A percentile compares a stretch with the other conserved stretches of the same genome.
Conservation (phyloP, 805 yeast species). For the Teunomyces cretensis region DNA sequence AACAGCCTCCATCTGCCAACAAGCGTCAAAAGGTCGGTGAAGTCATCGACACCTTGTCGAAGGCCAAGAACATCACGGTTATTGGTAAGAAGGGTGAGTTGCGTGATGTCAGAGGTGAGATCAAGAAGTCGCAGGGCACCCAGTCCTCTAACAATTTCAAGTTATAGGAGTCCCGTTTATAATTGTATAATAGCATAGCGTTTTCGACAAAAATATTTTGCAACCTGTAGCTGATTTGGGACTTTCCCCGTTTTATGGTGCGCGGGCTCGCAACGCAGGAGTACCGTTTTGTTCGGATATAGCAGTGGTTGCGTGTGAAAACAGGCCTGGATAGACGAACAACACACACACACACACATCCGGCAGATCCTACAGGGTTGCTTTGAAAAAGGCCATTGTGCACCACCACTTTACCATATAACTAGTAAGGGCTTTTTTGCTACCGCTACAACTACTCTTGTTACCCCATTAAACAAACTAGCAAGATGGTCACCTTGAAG, state of each 20-base stretch:
- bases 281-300: too few relatives aligned
- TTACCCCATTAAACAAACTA: too few relatives aligned
- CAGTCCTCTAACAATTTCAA: conserved; percentile 29
- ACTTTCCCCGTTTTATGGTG: neutral
- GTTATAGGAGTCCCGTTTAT: conserved; percentile 14
- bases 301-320: too few relatives aligned
- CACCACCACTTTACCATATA: too few relatives aligned
- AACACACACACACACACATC: too few relatives aligned
- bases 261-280: neutral
- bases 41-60: conserved; percentile 67
- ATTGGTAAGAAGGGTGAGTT: conserved; percentile 75
- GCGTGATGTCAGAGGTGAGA: conserved; percentile 70
- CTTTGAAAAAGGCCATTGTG: too few relatives aligned
- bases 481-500: conserved; percentile 16
- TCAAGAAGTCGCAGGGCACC: conserved; percentile 44
- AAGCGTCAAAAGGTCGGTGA: conserved; percentile 58
- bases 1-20: conserved; percentile 29
- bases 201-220: neutral
- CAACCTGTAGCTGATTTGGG: neutral
- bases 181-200: neutral
- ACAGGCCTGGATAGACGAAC: too few relatives aligned
- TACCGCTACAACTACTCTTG: too few relatives aligned
- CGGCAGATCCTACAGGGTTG: too few relatives aligned
- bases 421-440: too few relatives aligned
- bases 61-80: conserved; percentile 74